phyloP scores from a whole-genome alignment of 768 basidiomycete genomes.

The Hydnomerulius pinastri region DNA sequence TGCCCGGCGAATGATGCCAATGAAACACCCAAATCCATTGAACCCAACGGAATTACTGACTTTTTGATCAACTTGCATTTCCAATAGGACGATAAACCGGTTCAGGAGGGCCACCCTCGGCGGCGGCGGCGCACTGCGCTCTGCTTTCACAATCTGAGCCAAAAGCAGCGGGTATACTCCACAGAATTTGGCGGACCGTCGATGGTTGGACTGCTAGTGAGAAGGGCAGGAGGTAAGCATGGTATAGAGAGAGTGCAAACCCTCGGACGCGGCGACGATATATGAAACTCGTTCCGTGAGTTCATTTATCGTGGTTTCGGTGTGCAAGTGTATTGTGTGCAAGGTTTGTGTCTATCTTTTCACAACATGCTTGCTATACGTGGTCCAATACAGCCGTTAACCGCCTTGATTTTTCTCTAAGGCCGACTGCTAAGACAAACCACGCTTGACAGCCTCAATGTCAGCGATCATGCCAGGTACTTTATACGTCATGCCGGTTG shows the following conservation, averaged over 20 bases:
- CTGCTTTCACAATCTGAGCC: conserved; percentile 8
- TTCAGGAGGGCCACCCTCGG: background rate
- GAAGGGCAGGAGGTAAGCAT: background rate
- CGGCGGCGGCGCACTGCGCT: conserved; percentile 2
- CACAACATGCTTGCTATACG: conserved; percentile 16
- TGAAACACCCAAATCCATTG: conserved; percentile 7
- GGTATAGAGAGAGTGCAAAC: conserved; percentile 11
- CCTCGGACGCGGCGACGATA: conserved; percentile 19
- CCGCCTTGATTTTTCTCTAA: conserved; percentile 6
- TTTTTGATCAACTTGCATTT: conserved; percentile 22
- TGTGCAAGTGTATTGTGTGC: conserved; percentile 13
- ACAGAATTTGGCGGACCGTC: background rate
- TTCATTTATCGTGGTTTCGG: conserved; percentile 7
- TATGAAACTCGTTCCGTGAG: conserved; percentile 19
- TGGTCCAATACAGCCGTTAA: conserved; percentile 1
- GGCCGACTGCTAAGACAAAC: conserved; percentile 5
- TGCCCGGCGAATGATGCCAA: conserved; percentile 7
- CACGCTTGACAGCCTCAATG: conserved; percentile 5
- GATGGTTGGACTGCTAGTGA: background rate
- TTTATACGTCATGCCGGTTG: conserved; percentile 14
- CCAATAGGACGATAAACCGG: conserved; percentile 15
- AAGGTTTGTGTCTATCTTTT: conserved; percentile 8
- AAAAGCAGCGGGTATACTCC: conserved; percentile 2
- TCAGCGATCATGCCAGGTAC: conserved; percentile 21
- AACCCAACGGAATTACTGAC: background rate